Percentiles rank a stretch among this genome's conserved stretches.
These are phyloP conservation scores for Trametes polyzona DNA, from an alignment of 1,284 basidiomycete species.

Conservation along the genomic window DNA sequence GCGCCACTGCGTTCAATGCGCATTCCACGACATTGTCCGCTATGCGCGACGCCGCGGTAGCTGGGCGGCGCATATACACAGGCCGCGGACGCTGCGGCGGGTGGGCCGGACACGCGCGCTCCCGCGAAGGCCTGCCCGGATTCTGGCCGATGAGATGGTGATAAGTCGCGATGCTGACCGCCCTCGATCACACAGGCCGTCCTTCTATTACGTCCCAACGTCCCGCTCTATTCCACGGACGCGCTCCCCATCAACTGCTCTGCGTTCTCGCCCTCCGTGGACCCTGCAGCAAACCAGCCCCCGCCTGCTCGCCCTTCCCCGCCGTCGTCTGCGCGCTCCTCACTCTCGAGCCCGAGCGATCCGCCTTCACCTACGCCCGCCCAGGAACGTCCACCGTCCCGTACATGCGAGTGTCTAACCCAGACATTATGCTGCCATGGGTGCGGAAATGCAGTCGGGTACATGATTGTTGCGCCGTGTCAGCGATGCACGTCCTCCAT, in stretches of 20 bases:
- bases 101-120: not conserved
- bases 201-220: constrained; percentile 78
- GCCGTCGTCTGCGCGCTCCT: constrained; percentile 26
- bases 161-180: constrained; percentile 11
- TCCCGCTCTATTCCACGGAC: constrained; percentile 85
- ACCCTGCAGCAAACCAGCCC: constrained; percentile 33
- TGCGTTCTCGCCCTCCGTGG: constrained; percentile 53
- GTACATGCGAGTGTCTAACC: constrained; percentile 72
- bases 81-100: not conserved
- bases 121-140: constrained; percentile 10
- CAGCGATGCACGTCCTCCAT: constrained; percentile 73
- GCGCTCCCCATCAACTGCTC: constrained; percentile 80
- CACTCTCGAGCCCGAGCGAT: constrained; percentile 9
- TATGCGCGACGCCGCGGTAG: too few species aligned
- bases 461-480: constrained; percentile 79
- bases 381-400: constrained; percentile 33
- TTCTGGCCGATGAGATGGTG: not conserved
- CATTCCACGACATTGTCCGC: too few species aligned
- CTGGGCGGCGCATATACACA: not conserved
- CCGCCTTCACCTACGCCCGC: not conserved
- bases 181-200: constrained; percentile 63
- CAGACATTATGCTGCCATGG: constrained; percentile 82
- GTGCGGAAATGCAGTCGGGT: constrained; percentile 77
- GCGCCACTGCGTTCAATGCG: too few species aligned
- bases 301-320: constrained; percentile 28